phyloP scores from a whole-genome alignment of 768 basidiomycete species.

The Agaricus subrufescens region DNA sequence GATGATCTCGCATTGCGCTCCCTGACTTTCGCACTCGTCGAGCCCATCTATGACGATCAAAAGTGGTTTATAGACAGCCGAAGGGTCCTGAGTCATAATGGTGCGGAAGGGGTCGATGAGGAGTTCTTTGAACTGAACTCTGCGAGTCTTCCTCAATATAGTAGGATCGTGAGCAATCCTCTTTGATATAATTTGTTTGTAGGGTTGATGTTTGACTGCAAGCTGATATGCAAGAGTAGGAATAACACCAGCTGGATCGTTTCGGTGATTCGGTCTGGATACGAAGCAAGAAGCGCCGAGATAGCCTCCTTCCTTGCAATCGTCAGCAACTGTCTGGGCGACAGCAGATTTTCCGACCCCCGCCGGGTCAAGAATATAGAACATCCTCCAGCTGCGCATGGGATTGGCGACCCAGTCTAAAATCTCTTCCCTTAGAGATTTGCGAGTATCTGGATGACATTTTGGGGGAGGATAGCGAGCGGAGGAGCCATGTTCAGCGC shows the following conservation, averaged over 20 bases:
- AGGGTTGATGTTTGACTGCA: too few species aligned
- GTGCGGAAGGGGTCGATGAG: too few species aligned
- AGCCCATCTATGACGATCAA: too few species aligned
- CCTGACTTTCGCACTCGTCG: too few species aligned
- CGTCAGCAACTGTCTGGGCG: slow-evolving; percentile 4
- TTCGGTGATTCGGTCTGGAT: not conserved
- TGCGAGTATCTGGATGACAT: not conserved
- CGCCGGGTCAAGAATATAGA: slow-evolving; percentile 6
- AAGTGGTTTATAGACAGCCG: too few species aligned
- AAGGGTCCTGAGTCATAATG: too few species aligned
- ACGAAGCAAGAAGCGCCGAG: slow-evolving; percentile 10
- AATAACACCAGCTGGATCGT: not conserved
- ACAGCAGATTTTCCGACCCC: slow-evolving; percentile 8
- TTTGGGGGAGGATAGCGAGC: not conserved
- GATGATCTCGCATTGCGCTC: too few species aligned
- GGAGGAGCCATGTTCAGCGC: not conserved
- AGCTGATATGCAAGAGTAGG: not conserved
- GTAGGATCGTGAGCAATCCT: too few species aligned
- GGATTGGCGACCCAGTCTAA: not conserved
- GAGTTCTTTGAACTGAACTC: too few species aligned
- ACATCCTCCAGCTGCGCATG: not conserved
- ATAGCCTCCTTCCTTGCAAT: not conserved
- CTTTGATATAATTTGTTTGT: too few species aligned
- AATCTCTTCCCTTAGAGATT: not conserved
- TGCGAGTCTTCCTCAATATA: too few species aligned